Conservation (phyloP, 331 rosid genomes). For the Spiraea crenata region DNA sequence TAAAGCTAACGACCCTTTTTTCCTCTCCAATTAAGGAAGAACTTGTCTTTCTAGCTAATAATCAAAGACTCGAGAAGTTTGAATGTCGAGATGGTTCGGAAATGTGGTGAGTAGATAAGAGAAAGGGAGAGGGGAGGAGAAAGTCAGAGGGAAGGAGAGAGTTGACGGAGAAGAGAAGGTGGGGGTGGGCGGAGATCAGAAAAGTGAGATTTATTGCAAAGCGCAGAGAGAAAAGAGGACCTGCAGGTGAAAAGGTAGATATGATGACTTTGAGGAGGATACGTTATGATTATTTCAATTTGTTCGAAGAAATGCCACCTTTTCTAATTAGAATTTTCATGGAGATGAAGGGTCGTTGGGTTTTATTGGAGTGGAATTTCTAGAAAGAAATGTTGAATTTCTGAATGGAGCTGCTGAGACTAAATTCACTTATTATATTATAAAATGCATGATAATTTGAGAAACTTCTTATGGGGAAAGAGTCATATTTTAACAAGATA, state of each 20-base stretch:
- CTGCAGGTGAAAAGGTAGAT: constrained; percentile 36
- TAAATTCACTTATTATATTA: no score
- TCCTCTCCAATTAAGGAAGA: background rate
- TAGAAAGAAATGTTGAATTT: background rate
- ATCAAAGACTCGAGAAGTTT: constrained; percentile 5
- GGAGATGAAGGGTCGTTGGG: constrained; percentile 46
- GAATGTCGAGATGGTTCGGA: no score
- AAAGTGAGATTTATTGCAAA: no score
- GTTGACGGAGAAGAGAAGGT: constrained; percentile 25
- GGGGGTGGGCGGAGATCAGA: no score
- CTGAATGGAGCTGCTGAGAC: no score
- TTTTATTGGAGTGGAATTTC: background rate
- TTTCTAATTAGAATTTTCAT: background rate
- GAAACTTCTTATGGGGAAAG: no score
- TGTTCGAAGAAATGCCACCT: constrained; percentile 30
- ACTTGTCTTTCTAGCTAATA: background rate
- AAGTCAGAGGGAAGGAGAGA: background rate
- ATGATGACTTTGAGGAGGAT: constrained; percentile 74
- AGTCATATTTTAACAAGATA: no score
- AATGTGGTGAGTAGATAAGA: no score
- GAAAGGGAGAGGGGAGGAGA: background rate
- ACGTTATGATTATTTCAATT: constrained; percentile 8
- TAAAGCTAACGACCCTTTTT: background rate
- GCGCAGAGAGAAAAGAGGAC: constrained; percentile 22
- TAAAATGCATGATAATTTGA: no score